These are phyloP conservation scores for Rhynchosporium secalis DNA, from an alignment of 2,329 filamentous ascomycete genomes.

Conservation along the genomic window DNA sequence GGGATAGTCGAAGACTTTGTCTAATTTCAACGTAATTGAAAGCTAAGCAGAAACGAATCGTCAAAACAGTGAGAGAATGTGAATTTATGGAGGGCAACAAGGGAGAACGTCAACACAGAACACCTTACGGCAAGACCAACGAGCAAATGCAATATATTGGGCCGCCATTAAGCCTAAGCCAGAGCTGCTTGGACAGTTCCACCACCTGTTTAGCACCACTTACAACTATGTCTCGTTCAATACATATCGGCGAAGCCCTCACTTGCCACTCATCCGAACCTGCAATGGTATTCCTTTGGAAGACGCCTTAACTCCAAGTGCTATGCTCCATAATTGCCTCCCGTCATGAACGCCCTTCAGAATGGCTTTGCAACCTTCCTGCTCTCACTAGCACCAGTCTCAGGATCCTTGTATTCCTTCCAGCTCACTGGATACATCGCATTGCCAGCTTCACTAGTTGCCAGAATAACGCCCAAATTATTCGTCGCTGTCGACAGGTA, in stretches of 20 bases:
- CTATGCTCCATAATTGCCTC: constrained; percentile 6
- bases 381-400: constrained; percentile 72
- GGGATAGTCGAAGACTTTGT: too few relatives aligned
- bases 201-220: too few relatives aligned
- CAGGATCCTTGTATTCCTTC: constrained; percentile 88
- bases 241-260: background rate
- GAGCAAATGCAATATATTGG: too few relatives aligned
- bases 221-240: background rate
- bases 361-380: constrained; percentile 95
- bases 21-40: too few relatives aligned
- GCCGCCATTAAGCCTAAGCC: too few relatives aligned
- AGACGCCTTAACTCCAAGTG: constrained; percentile 17
- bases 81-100: too few relatives aligned
- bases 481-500: constrained; percentile 93
- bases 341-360: constrained; percentile 41
- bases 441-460: constrained; percentile 82
- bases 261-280: background rate
- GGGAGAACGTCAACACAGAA: too few relatives aligned
- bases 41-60: too few relatives aligned
- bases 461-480: constrained; percentile 91
- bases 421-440: constrained; percentile 92
- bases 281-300: constrained; percentile 8
- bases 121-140: too few relatives aligned
- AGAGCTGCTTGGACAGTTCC: too few relatives aligned
- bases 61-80: too few relatives aligned